These are phyloP conservation scores for Verbena officinalis DNA, from an alignment of 257 asterid species.

Conservation along the genomic window DNA sequence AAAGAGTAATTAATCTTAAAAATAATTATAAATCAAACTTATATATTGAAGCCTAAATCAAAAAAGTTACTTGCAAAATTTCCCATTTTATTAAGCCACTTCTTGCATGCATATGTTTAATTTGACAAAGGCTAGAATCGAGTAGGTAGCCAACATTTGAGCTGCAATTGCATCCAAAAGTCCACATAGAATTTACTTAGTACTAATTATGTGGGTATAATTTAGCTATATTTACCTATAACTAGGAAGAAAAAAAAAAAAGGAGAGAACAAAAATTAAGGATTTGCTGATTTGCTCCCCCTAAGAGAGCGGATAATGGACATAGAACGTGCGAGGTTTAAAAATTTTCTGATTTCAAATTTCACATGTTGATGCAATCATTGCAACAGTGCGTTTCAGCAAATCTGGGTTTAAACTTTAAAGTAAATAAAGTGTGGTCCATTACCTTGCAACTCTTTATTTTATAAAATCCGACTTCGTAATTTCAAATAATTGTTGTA, in stretches of 20 bases:
- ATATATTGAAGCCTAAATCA: too few relatives aligned
- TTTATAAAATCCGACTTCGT: not conserved
- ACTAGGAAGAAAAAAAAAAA: not conserved
- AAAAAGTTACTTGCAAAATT: too few relatives aligned
- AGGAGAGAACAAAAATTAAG: not conserved
- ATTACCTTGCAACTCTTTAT: slow-evolving; percentile 13
- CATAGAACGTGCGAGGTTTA: slow-evolving; percentile 14
- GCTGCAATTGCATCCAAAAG: too few relatives aligned
- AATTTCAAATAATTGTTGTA: not conserved
- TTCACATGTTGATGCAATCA: slow-evolving; percentile 33
- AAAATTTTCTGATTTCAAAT: slow-evolving; percentile 4
- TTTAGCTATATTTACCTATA: not conserved
- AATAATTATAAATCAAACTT: too few relatives aligned
- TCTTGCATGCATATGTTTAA: too few relatives aligned
- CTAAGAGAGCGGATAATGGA: not conserved
- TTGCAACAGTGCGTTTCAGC: slow-evolving; percentile 28
- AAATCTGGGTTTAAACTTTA: not conserved
- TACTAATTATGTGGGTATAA: too few relatives aligned
- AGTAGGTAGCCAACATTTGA: too few relatives aligned
- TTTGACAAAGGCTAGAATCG: too few relatives aligned
- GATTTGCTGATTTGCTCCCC: not conserved
- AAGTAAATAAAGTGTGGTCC: slow-evolving; percentile 27
- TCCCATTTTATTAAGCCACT: too few relatives aligned
- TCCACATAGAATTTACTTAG: too few relatives aligned
- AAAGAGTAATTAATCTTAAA: too few relatives aligned